Conservation (phyloP, 345 rosid species). For the Tarenaya hassleriana region DNA sequence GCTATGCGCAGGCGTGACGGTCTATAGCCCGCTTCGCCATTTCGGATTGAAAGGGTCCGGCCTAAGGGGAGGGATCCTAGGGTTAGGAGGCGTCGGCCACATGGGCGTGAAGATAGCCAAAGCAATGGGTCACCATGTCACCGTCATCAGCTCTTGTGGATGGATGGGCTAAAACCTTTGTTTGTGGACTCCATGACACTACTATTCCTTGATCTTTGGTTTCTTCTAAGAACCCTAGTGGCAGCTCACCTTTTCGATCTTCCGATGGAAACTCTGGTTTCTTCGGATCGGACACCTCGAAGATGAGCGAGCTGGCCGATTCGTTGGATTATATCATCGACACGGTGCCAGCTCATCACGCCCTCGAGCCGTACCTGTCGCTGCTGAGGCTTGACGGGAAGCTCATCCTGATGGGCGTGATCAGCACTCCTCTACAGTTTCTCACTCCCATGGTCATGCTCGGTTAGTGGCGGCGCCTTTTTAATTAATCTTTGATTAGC, state of each 20-base stretch:
- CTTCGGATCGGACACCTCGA: slow-evolving; percentile 53
- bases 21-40: slow-evolving; percentile 81
- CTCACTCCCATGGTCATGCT: slow-evolving; percentile 70
- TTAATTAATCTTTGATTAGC: too few relatives aligned
- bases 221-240: slow-evolving; percentile 21
- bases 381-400: slow-evolving; percentile 77
- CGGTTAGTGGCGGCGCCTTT: slow-evolving; percentile 57
- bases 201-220: slow-evolving; percentile 27
- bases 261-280: background rate
- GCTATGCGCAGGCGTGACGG: slow-evolving; percentile 80
- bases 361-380: slow-evolving; percentile 75
- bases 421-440: slow-evolving; percentile 67
- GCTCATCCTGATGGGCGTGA: slow-evolving; percentile 75
- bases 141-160: too few relatives aligned
- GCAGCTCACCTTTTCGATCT: too few relatives aligned
- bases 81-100: slow-evolving; percentile 97
- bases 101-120: slow-evolving; percentile 96
- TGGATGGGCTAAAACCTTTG: slow-evolving; percentile 28
- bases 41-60: slow-evolving; percentile 63
- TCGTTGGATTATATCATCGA: slow-evolving; percentile 84
- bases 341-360: slow-evolving; percentile 73
- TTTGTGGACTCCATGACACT: slow-evolving; percentile 40
- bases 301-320: slow-evolving; percentile 59
- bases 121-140: slow-evolving; percentile 93
- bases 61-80: slow-evolving; percentile 73